Base-by-base conservation (phyloP, 2,329 filamentous ascomycete species). In the Penicillium sp. region DNA sequence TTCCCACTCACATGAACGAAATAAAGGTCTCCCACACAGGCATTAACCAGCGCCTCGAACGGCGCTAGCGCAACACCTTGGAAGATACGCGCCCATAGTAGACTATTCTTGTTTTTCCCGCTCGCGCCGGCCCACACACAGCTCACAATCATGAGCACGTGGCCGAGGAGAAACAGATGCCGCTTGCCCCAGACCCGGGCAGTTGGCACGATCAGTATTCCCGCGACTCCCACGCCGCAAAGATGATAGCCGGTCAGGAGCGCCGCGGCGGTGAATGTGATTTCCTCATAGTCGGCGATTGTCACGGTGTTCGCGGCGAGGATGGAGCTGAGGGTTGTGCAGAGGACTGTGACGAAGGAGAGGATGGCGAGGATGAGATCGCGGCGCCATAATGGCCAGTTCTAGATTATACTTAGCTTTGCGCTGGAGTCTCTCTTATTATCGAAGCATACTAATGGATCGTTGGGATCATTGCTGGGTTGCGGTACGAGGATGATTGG, bases 121-220 rank as follows among this genome's bases (percentile, higher is more conserved):
- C 83, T 85, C 0, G 81, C 84, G 29, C 90, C 90, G 27, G 84
- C 92, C 92, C 92, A 97, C 6, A 83, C 84, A 61, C 86, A 89
- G 53, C 88, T 88, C 41, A 82, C 78, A 40, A 95, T 82, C 64
- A 96, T 81, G 54, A 96, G 80, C 45, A 89, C 60, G 43, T 87
- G 86, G 7, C 91, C 92, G 2, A 95, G 64, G 24, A 97, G 75
- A 71, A 96, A 97, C 14, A 92, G 77, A 76, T 97, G 93, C 39
- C 92, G 83, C 74, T 96, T 97, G 38, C 93, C 93, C 89, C 90
- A 97, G 59, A 97, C 88, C 53, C 92, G 85, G 18, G 90, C 91
- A 1, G 88, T 90, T 0, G 93, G 90, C 3, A 97, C 92, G 73
- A 92, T 92, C 60, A 97, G 80, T 71, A 94, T 85, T 47, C 90